Evolutionary conservation across 371 early-diverging fungal genomes (phyloP).

Genomic region (Apophysomyces variabilis): DNA sequence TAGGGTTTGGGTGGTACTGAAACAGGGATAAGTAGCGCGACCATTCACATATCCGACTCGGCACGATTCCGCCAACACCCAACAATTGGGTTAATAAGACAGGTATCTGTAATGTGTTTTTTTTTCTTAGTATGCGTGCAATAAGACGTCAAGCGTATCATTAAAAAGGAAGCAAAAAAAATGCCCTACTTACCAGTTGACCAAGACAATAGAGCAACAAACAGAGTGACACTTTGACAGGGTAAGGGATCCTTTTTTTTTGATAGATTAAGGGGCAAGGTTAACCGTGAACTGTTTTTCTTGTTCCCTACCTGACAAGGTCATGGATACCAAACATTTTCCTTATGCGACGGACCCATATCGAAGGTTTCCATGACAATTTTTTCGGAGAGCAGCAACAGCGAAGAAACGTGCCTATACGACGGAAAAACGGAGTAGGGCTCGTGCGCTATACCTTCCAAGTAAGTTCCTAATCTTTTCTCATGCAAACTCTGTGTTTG

Average conservation of each 20-base stretch:
- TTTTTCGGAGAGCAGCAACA: neutral
- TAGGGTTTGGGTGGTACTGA: constrained; percentile 41
- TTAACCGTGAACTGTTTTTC: neutral
- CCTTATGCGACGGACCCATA: neutral
- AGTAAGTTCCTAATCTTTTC: neutral
- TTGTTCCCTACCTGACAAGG: constrained; percentile 31
- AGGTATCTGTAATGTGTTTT: constrained; percentile 32
- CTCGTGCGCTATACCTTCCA: neutral
- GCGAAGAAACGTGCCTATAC: constrained; percentile 12
- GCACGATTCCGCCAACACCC: constrained; percentile 50
- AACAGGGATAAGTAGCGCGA: constrained; percentile 43
- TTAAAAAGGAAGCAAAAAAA: neutral
- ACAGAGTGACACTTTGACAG: constrained; percentile 42
- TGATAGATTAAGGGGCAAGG: neutral
- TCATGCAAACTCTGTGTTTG: neutral
- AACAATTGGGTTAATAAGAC: constrained; percentile 43
- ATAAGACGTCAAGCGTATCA: neutral
- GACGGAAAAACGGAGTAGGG: neutral
- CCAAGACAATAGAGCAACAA: constrained; percentile 41
- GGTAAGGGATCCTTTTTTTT: constrained; percentile 41
- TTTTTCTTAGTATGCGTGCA: too few relatives aligned
- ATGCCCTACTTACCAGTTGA: constrained; percentile 37
- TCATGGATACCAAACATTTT: constrained; percentile 32
- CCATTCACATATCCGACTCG: constrained; percentile 45
- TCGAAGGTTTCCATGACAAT: neutral